phyloP scores from a whole-genome alignment of 1,284 basidiomycete genomes.

The Rhizoctonia solani region DNA sequence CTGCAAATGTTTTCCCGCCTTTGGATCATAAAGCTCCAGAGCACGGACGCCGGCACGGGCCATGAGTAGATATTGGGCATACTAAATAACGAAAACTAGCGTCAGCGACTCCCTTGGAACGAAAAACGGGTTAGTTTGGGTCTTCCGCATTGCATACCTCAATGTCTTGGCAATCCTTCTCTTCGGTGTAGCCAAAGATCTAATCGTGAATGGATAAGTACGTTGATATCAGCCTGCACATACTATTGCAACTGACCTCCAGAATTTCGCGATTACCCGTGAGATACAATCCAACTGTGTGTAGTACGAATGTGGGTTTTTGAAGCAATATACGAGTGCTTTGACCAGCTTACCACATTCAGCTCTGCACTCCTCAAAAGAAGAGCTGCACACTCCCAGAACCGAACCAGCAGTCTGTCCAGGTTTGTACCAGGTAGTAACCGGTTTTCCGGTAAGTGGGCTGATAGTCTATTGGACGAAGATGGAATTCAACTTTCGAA shows the following conservation, averaged over 20 bases:
- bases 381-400: conserved; percentile 81
- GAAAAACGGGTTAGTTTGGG: too few species aligned
- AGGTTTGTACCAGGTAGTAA: conserved; percentile 82
- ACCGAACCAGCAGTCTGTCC: conserved; percentile 80
- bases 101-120: neutral
- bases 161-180: conserved; percentile 72
- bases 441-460: conserved; percentile 78
- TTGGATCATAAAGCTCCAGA: conserved; percentile 81
- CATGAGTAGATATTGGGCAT: conserved; percentile 82
- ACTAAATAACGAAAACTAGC: conserved; percentile 49
- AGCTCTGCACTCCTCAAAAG: conserved; percentile 85
- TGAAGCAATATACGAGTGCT: conserved; percentile 54
- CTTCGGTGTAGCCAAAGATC: conserved; percentile 59
- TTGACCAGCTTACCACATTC: conserved; percentile 65
- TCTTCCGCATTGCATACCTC: conserved; percentile 8
- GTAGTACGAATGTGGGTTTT: neutral
- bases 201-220: neutral
- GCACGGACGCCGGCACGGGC: conserved; percentile 78
- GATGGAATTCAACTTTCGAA: neutral
- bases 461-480: conserved; percentile 62
- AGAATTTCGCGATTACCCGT: conserved; percentile 72
- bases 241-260: conserved; percentile 50
- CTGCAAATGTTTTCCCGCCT: conserved; percentile 79
- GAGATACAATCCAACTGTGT: conserved; percentile 21
- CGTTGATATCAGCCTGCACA: neutral